phyloP scores from a whole-genome alignment of 805 yeast genomes.

The Kuraishia capsulata region DNA sequence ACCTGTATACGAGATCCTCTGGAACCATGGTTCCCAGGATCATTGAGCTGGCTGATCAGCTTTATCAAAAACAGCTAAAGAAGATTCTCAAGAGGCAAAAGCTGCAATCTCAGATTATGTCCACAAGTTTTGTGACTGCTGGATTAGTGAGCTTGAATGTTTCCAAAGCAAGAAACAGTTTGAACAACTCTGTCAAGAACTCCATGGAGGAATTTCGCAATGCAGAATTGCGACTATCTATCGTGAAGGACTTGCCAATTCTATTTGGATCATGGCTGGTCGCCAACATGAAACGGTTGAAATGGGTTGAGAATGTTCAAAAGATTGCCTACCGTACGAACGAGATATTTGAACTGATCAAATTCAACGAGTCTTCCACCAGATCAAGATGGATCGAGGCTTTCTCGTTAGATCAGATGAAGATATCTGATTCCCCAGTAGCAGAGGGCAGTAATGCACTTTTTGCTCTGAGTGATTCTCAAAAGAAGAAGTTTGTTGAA shows the following conservation, averaged over 20 bases:
- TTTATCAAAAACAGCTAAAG: slow-evolving; percentile 28
- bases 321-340: slow-evolving; percentile 30
- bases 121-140: slow-evolving; percentile 21
- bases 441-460: slow-evolving; percentile 8
- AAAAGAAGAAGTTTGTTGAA: slow-evolving; percentile 12
- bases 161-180: slow-evolving; percentile 19
- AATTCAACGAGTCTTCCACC: slow-evolving; percentile 44
- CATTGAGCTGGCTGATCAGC: slow-evolving; percentile 19
- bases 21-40: slow-evolving; percentile 20
- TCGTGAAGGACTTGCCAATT: slow-evolving; percentile 58
- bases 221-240: slow-evolving; percentile 19
- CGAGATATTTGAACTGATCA: slow-evolving; percentile 48
- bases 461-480: slow-evolving; percentile 14
- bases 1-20: slow-evolving; percentile 12
- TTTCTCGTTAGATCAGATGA: slow-evolving; percentile 29
- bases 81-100: slow-evolving; percentile 22
- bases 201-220: slow-evolving; percentile 21
- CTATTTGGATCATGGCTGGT: slow-evolving; percentile 62
- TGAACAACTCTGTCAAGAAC: slow-evolving; percentile 22
- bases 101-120: slow-evolving; percentile 24
- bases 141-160: slow-evolving; percentile 28
- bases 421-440: not conserved
- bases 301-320: slow-evolving; percentile 39
- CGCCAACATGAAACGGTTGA: slow-evolving; percentile 49
- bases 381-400: slow-evolving; percentile 57